Base-by-base conservation (phyloP, 805 yeast genomes). In the Komagataella populi region DNA sequence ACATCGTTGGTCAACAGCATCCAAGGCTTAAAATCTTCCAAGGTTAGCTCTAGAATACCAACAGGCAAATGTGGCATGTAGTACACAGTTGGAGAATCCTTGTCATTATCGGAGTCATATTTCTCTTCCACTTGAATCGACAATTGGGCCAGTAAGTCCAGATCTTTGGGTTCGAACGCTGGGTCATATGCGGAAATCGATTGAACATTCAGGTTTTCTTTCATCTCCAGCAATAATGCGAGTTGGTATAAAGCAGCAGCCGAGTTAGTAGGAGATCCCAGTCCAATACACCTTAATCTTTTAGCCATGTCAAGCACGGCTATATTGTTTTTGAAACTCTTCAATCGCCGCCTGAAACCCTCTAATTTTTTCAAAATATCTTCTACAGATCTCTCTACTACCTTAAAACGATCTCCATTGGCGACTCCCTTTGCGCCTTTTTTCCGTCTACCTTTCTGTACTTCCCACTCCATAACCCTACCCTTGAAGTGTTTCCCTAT, bases 1-100 rank as follows among this genome's bases (percentile, higher is more conserved):
- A 68, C 50, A 50, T 68, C 67, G 51, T 68, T 68, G 0, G 66
- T 57, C 7, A 68, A 48, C 54, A 67, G 48, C 52, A 53, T 55
- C 2, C n/a, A 10, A 1, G 70, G 70, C 12, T 58, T 49, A 6
- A 52, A 55, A 1, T 12, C 18, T 1, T 45, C 17, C 1, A 68
- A 22, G 3, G 66, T 51, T 1, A 44, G 14, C 47, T 68, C 70
- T n/a, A 68, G 23, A 2, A 60, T 53, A 5, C 52, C 53, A 4
- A 66, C 60, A 2, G 70, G 70, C 8, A 60, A 55, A 56, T 68
- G 71, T 0, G 71, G 70, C 62, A 66, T 57, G 51, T 55, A 67
- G 45, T 59, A 66, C 16, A 67, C 50, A 6, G 50, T 44, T 2
- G n/a, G 12, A 14, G 43, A 49, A 44, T 7, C 1, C 3, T 24